Evolutionary conservation across 163 green algal species (phyloP), one percentile per base, ranked within the genome.

Genomic region (Scenedesmus sp.): DNA sequence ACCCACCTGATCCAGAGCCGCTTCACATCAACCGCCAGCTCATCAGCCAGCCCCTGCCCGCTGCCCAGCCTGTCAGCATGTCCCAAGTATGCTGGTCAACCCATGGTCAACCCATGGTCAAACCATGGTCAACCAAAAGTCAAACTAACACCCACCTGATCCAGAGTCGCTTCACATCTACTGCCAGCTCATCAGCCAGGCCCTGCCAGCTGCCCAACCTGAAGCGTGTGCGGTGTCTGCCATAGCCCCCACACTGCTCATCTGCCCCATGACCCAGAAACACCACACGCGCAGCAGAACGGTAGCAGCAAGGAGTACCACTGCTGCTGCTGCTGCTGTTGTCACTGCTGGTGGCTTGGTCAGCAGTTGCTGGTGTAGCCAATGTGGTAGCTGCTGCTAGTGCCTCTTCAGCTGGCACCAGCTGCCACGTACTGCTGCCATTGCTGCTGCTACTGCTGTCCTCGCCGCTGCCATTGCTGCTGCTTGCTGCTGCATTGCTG

Each of bases 201-300:
- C 86, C 87, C 6, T 26, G 5, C 93, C 70, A 94, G 57, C 89
- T 84, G 3, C 74, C 89, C 3, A 92, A 76, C 26, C 94, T 55
- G 73, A 97, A 97, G 66, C 86, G 57, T 2, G 97, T 99, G 16
- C 97, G 94, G 94, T 99, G 98, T 20, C 98, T 95, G 16, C 97
- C 97, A 87, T 99, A 98, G 0, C 98, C 98, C 0, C 90, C 97
- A 89, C 95, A 98, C 91, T 99, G 97, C 96, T 99, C 98, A 93
- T 99, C 98, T 2, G 98, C 98, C 13, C 98, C 98, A 87, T 99
- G 97, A 0, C 98, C 98, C 55, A 99, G 88, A 89, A 99, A 94
- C 84, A 99, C 95, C 23, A 99, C 96, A 0, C 95, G 91, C 0
- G 98, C 98, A 8, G 74, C 54, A 1, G 96, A 98, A 67, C 73